Conservation (phyloP, 1,139 yeast genomes). For the Pichia cactophila region DNA sequence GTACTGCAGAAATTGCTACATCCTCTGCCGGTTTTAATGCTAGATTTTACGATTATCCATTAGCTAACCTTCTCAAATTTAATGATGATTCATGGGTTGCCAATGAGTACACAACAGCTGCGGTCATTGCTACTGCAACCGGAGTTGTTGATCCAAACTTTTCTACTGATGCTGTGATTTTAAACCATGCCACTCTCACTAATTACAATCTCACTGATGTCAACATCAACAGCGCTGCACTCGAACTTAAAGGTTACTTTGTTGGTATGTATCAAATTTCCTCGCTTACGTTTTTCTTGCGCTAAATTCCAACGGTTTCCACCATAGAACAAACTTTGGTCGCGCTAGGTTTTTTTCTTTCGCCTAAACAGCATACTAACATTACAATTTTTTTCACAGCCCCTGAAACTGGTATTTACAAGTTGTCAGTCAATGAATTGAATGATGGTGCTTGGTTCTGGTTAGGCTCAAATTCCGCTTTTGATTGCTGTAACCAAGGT, state of each 20-base stretch:
- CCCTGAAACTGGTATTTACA: conserved; percentile 22
- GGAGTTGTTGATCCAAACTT: conserved; percentile 11
- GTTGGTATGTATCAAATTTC: not conserved
- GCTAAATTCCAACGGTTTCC: not conserved
- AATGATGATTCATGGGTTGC: conserved; percentile 6
- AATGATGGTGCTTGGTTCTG: conserved; percentile 24
- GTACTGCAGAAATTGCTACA: conserved; percentile 5
- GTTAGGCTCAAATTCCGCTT: conserved; percentile 23
- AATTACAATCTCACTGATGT: conserved; percentile 6
- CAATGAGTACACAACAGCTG: conserved; percentile 1
- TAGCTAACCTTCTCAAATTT: conserved; percentile 4
- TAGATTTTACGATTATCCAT: conserved; percentile 8
- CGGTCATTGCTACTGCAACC: conserved; percentile 3
- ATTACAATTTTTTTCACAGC: conserved; percentile 8
- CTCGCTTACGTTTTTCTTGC: not conserved
- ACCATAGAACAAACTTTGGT: not conserved
- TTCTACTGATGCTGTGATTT: conserved; percentile 1
- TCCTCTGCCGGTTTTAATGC: conserved; percentile 11
- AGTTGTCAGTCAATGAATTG: conserved; percentile 11
- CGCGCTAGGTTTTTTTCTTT: not conserved
- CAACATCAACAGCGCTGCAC: not conserved
- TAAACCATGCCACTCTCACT: not conserved
- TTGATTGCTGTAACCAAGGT: conserved; percentile 23
- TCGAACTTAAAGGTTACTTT: conserved; percentile 12
- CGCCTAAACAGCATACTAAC: not conserved